phyloP scores from a whole-genome alignment of 495 filamentous ascomycete genomes.

The Aspergillus sparsus region DNA sequence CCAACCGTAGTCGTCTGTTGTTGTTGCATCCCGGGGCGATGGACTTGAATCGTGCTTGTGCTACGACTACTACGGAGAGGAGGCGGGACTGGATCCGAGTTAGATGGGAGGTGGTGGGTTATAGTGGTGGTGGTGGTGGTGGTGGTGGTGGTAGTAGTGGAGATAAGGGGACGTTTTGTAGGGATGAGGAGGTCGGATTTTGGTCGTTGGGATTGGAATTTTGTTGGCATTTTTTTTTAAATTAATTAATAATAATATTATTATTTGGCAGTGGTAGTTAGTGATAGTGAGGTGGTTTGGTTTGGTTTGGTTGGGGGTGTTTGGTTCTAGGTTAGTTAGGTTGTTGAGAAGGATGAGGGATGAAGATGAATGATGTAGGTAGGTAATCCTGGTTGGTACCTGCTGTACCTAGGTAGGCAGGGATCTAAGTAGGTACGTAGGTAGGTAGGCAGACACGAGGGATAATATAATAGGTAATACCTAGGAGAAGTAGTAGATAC shows the following conservation, averaged over 20 bases:
- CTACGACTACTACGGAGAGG: conserved; percentile 3
- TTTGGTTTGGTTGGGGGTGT: no score
- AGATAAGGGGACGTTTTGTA: conserved; percentile 16
- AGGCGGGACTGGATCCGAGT: neutral
- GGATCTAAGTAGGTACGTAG: no score
- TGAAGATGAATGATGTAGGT: no score
- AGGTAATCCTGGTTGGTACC: no score
- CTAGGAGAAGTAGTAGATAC: no score
- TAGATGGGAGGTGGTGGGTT: neutral
- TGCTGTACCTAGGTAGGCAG: no score
- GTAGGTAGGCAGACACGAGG: no score
- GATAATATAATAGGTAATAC: no score
- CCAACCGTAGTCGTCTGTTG: neutral
- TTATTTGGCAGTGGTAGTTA: no score
- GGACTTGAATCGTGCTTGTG: neutral
- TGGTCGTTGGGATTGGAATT: conserved; percentile 10
- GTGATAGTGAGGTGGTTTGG: no score
- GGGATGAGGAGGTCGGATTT: conserved; percentile 19
- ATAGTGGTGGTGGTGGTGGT: neutral
- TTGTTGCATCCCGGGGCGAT: neutral
- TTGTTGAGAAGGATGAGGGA: no score
- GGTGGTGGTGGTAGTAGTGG: neutral
- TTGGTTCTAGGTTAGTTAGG: no score
- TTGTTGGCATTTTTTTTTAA: conserved; percentile 7
- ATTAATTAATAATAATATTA: neutral